These are phyloP conservation scores for Moesziomyces parantarcticus DNA, from an alignment of 1,284 basidiomycete genomes.

Conservation along the genomic window DNA sequence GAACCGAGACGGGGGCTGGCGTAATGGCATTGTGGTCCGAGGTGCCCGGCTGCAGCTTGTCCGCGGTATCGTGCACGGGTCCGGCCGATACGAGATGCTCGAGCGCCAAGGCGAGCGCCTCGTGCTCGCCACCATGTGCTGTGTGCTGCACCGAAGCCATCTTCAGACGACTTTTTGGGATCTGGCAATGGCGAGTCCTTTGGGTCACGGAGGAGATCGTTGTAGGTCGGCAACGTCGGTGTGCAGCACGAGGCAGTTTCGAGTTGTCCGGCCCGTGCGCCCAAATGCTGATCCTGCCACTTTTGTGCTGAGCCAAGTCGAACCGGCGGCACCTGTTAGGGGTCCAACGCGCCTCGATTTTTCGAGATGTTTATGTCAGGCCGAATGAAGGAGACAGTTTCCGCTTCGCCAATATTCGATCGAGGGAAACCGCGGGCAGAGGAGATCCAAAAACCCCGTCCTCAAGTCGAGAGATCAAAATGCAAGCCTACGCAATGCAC, in stretches of 20 bases:
- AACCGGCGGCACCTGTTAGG: neutral
- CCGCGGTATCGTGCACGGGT: conserved; percentile 26
- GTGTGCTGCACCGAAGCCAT: conserved; percentile 5
- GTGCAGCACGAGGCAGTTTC: too few relatives aligned
- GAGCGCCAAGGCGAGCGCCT: conserved; percentile 37
- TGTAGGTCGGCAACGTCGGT: too few relatives aligned
- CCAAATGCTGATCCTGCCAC: too few relatives aligned
- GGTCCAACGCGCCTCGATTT: neutral
- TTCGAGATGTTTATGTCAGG: neutral
- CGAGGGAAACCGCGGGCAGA: conserved; percentile 8
- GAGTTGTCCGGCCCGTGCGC: too few relatives aligned
- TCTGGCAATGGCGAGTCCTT: too few relatives aligned
- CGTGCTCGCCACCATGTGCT: conserved; percentile 27
- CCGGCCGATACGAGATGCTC: conserved; percentile 45
- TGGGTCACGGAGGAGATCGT: too few relatives aligned
- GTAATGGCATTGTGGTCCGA: conserved; percentile 40
- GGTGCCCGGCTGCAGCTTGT: conserved; percentile 15
- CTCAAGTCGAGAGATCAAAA: conserved; percentile 4
- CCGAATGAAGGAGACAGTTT: neutral
- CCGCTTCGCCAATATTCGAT: neutral
- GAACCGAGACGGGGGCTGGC: conserved; percentile 27
- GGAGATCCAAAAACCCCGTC: conserved; percentile 1
- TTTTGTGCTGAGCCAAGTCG: neutral
- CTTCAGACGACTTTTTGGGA: too few relatives aligned
- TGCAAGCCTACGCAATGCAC: neutral